Evolutionary conservation across 2,329 filamentous ascomycete genomes (phyloP), one percentile per base, ranked within the genome.

Genomic region (Capronia epimyces): DNA sequence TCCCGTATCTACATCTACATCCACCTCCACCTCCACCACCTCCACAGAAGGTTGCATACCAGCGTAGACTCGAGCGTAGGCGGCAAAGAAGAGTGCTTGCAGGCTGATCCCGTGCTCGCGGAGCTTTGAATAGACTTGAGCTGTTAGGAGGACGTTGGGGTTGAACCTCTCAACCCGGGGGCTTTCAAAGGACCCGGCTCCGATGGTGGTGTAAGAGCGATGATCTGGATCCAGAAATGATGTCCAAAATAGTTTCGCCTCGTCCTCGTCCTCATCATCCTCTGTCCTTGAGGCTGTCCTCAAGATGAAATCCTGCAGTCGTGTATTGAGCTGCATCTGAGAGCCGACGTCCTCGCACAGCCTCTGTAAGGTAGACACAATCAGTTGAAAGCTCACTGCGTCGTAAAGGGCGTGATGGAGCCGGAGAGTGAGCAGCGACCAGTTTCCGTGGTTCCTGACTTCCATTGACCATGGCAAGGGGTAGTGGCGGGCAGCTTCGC

Each of bases 341-440:
- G 51, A 9, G 12, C 56, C 42, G 6, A 29, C 18, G 36, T 59
- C 62, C 32, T 60, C 69, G 68, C 65, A 82, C 29, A 72, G 57
- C 3, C 61, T 55, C 54, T 75, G 66, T 10, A 84, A 68, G 34
- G 77, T 68, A 12, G 75, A 64, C 18, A 89, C 70, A 4, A 95
- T 69, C 0, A 76, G 64, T 1, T 83, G 79, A 3, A 96, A 71
- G 60, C 87, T 93, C 53, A 94, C 76, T 4, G 84, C 89, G 65
- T 96, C 91, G 63, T 96, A 97, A 0, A 96, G 73, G 0, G 87
- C 86, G 65, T 97, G 90, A 56, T 95, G 89, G 3, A 96, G 83
- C 21, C 74, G 74, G 3, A 89, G 71, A 1, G 77, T 69, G 40
- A 69, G 27, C 59, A 39, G 75, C 5, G 49, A 16, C 8, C 48